Evolutionary conservation across 1,284 basidiomycete species (phyloP).

Genomic region (Cutaneotrichosporon mucoides): DNA sequence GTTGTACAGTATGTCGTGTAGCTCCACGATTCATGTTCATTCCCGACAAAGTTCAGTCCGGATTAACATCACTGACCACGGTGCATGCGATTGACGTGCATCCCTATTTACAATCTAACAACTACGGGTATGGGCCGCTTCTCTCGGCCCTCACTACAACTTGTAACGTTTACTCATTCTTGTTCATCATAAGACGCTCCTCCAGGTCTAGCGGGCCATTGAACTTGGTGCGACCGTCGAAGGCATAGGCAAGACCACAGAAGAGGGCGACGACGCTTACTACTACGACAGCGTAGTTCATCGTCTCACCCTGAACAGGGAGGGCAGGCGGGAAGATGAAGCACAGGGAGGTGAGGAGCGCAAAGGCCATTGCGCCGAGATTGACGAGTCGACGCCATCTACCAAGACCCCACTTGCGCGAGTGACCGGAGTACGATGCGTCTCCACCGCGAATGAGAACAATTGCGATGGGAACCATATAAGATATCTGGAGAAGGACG

Average conservation of each 20-base stretch:
- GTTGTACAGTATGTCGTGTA: too few relatives aligned
- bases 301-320: conserved; percentile 44
- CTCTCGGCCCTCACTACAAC: background rate
- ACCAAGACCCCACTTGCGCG: conserved; percentile 40
- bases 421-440: conserved; percentile 38
- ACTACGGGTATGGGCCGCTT: background rate
- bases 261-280: conserved; percentile 36
- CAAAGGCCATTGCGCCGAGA: conserved; percentile 46
- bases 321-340: conserved; percentile 53
- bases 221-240: conserved; percentile 45
- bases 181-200: conserved; percentile 2
- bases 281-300: conserved; percentile 51
- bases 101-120: background rate
- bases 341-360: conserved; percentile 50
- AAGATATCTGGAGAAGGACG: conserved; percentile 27
- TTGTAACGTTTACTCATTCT: background rate
- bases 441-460: conserved; percentile 48
- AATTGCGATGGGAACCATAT: conserved; percentile 45
- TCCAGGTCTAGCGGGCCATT: conserved; percentile 46
- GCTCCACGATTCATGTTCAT: too few relatives aligned
- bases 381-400: conserved; percentile 44
- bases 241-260: conserved; percentile 39
- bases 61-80: too few relatives aligned
- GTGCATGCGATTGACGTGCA: too few relatives aligned
- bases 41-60: too few relatives aligned